Evolutionary conservation across 306 rosid species (phyloP).

Genomic region (Lotus japonicus): DNA sequence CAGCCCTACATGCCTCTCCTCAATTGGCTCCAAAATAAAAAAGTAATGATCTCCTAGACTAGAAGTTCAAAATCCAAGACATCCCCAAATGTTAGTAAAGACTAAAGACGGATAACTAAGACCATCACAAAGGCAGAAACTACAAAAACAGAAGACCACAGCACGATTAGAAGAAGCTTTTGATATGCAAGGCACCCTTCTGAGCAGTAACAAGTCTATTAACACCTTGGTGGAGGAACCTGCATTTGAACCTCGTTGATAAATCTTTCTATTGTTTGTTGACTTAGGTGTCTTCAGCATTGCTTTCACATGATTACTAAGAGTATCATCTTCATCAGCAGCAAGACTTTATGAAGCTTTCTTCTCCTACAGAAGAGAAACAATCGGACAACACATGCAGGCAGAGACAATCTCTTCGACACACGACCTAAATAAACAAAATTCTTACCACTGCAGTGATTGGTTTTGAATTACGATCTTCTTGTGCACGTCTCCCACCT

Average conservation of each 20-base stretch:
- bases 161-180: conserved; percentile 22
- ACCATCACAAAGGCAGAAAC: conserved; percentile 31
- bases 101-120: conserved; percentile 29
- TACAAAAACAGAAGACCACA: conserved; percentile 37
- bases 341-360: conserved; percentile 26
- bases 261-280: conserved; percentile 1
- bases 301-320: conserved; percentile 1
- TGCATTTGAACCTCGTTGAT: conserved; percentile 6
- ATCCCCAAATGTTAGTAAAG: conserved; percentile 50
- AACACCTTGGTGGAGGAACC: conserved; percentile 11
- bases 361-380: conserved; percentile 43
- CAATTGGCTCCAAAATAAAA: conserved; percentile 6
- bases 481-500: background rate
- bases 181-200: conserved; percentile 21
- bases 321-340: conserved; percentile 16
- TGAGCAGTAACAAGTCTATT: conserved; percentile 18
- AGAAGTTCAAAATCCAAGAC: conserved; percentile 32
- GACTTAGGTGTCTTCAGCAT: background rate
- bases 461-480: conserved; percentile 35
- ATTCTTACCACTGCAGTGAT: conserved; percentile 41
- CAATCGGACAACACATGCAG: conserved; percentile 17
- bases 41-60: conserved; percentile 8
- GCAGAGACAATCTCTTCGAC: background rate
- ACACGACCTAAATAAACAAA: conserved; percentile 6
- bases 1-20: conserved; percentile 30